Evolutionary conservation across 2,329 filamentous ascomycete genomes (phyloP).

Genomic region (Thielaviopsis populi): DNA sequence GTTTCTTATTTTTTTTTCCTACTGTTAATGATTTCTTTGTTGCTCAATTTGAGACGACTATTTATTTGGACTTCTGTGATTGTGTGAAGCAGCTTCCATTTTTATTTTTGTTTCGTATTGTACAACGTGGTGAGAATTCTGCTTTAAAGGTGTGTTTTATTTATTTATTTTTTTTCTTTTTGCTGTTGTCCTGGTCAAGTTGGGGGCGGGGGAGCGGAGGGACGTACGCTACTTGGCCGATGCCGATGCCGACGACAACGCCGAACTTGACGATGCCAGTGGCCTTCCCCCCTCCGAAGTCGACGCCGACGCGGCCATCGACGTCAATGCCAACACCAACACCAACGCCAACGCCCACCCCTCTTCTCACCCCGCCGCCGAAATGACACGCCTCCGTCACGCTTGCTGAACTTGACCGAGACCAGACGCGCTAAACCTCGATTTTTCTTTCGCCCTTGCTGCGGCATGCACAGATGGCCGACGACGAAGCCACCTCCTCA

Average conservation of each 20-base stretch:
- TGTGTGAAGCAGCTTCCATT: background rate
- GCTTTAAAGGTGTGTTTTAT: background rate
- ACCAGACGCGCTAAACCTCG: too few species aligned
- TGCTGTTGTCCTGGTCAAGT: too few species aligned
- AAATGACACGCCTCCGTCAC: too few species aligned
- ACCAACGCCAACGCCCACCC: too few species aligned
- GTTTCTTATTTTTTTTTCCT: background rate
- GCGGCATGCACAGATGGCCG: slow-evolving; percentile 48
- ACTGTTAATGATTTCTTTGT: background rate
- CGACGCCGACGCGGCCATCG: background rate
- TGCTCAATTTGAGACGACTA: background rate
- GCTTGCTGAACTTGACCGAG: too few species aligned
- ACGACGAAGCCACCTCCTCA: slow-evolving; percentile 45
- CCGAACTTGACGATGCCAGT: background rate
- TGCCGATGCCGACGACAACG: background rate
- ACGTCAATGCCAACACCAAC: background rate
- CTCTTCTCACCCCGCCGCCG: background rate
- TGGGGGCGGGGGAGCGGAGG: background rate
- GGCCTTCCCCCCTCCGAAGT: background rate
- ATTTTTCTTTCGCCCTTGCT: too few species aligned
- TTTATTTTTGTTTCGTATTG: background rate
- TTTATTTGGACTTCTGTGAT: background rate
- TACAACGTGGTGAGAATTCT: background rate
- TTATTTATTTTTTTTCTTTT: background rate
- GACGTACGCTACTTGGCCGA: background rate